Conservation (phyloP, 164 flowering plant genomes). For the Nelumbo lutea region DNA sequence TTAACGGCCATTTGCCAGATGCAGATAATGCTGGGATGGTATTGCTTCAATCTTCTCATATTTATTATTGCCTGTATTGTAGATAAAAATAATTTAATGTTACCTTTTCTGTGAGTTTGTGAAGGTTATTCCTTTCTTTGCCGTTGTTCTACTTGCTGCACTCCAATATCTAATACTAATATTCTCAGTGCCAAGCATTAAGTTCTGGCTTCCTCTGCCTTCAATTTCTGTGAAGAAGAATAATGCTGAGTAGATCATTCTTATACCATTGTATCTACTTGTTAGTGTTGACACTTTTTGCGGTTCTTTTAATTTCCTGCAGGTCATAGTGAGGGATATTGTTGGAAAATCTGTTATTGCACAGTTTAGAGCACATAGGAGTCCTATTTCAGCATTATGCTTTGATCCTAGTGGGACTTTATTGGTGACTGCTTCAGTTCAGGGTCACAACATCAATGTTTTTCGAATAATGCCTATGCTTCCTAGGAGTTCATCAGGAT, state of each 20-base stretch:
- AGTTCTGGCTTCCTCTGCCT: neutral
- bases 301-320: constrained; percentile 5
- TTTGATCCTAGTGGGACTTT: constrained; percentile 82
- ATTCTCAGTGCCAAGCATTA: neutral
- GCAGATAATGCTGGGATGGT: constrained; percentile 73
- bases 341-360: constrained; percentile 48
- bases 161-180: neutral
- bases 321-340: constrained; percentile 73
- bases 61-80: neutral
- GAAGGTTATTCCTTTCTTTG: neutral
- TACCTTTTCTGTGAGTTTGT: neutral
- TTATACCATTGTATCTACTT: too few species aligned
- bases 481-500: constrained; percentile 30
- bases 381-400: constrained; percentile 72
- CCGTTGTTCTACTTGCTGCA: neutral
- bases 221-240: neutral
- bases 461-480: constrained; percentile 57
- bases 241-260: neutral
- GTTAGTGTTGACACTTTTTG: neutral
- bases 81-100: neutral
- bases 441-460: constrained; percentile 76
- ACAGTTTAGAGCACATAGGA: constrained; percentile 77
- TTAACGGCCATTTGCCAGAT: constrained; percentile 42
- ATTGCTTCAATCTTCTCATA: constrained; percentile 4
- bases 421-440: constrained; percentile 74